Percentiles rank a stretch among this genome's conserved stretches.
Evolutionary conservation across 164 flowering plant species (phyloP).

Genomic region (Chimonanthus praecox): DNA sequence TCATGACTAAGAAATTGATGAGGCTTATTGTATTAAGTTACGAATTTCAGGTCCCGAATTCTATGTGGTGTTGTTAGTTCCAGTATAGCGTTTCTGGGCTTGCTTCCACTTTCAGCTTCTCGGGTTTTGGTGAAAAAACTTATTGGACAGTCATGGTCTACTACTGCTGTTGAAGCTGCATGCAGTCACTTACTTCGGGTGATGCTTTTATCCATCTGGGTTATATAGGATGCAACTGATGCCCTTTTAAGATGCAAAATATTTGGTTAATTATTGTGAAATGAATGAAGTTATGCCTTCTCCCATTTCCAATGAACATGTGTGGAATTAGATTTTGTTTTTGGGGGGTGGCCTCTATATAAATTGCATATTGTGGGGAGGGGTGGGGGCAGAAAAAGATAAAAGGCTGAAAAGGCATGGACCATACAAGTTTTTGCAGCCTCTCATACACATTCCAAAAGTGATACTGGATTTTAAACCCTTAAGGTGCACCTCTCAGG

Average conservation of each 20-base stretch:
- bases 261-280: not conserved
- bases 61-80: conserved; percentile 35
- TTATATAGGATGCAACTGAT: not conserved
- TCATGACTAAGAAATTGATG: not conserved
- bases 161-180: conserved; percentile 55
- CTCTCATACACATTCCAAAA: too few relatives aligned
- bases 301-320: too few relatives aligned
- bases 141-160: conserved; percentile 69
- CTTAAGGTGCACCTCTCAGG: too few relatives aligned
- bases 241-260: not conserved
- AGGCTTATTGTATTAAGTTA: not conserved
- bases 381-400: too few relatives aligned
- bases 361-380: too few relatives aligned
- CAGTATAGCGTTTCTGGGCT: conserved; percentile 45
- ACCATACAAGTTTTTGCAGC: too few relatives aligned
- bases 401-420: too few relatives aligned
- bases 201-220: conserved; percentile 1
- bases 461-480: too few relatives aligned
- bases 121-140: conserved; percentile 38
- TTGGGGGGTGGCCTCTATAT: too few relatives aligned
- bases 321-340: too few relatives aligned
- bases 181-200: conserved; percentile 66
- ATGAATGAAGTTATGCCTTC: too few relatives aligned
- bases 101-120: conserved; percentile 40
- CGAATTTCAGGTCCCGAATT: conserved; percentile 45